These are phyloP conservation scores for Eremothecium sinecaudum DNA, from an alignment of 1,139 yeast genomes.

Conservation along the genomic window DNA sequence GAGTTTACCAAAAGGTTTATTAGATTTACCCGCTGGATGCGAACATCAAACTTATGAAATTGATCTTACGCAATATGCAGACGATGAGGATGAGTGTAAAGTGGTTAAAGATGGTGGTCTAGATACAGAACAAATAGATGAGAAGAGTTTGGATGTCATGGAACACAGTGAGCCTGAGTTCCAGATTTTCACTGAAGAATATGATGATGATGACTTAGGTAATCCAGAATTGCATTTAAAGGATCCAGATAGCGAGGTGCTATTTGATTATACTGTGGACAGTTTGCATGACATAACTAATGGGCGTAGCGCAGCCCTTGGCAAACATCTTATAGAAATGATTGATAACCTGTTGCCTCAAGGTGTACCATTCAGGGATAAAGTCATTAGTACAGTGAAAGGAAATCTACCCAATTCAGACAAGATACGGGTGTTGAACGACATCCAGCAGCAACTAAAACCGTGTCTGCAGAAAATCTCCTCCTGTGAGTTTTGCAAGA, in stretches of 20 bases:
- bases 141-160: too few species aligned
- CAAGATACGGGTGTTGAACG: background rate
- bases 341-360: constrained; percentile 23
- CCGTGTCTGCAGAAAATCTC: background rate
- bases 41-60: too few species aligned
- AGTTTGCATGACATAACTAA: constrained; percentile 22
- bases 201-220: constrained; percentile 13
- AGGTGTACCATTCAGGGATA: constrained; percentile 16
- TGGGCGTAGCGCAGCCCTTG: constrained; percentile 13
- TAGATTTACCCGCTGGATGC: too few species aligned
- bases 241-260: constrained; percentile 25
- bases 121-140: too few species aligned
- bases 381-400: constrained; percentile 1
- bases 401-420: background rate
- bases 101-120: too few species aligned
- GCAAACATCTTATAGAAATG: constrained; percentile 26
- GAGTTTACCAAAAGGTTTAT: too few species aligned
- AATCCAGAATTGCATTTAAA: constrained; percentile 23
- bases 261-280: constrained; percentile 27
- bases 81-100: too few species aligned
- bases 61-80: too few species aligned
- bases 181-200: constrained; percentile 1
- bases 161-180: constrained; percentile 1
- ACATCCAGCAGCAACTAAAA: too few species aligned
- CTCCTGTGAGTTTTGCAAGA: background rate